phyloP scores from a whole-genome alignment of 176 grass and related monocot genomes.

The Juncus effusus region DNA sequence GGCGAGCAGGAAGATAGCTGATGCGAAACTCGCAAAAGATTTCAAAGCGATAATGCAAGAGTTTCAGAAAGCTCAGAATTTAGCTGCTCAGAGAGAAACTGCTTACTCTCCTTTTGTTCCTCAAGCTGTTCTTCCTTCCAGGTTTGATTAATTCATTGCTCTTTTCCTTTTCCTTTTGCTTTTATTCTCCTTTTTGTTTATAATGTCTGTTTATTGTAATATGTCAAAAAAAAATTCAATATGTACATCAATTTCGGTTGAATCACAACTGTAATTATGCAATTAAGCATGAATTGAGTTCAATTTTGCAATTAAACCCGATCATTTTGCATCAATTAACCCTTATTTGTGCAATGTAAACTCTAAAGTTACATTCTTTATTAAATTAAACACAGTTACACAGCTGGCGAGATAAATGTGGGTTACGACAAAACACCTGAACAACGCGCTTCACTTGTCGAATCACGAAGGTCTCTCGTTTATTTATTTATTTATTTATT shows the following conservation, averaged over 20 bases:
- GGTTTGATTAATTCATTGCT: conserved; percentile 21
- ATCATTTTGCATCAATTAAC: too few relatives aligned
- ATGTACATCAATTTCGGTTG: too few relatives aligned
- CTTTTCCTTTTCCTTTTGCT: too few relatives aligned
- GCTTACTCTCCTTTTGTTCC: conserved; percentile 52
- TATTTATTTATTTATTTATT: background rate
- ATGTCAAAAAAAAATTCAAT: too few relatives aligned
- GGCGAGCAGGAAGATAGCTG: conserved; percentile 72
- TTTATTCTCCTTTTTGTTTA: too few relatives aligned
- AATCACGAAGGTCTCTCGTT: conserved; percentile 56
- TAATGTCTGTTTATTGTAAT: too few relatives aligned
- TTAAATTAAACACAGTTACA: conserved; percentile 47
- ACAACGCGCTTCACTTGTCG: conserved; percentile 46
- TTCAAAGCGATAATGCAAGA: conserved; percentile 73
- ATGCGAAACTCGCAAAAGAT: conserved; percentile 97
- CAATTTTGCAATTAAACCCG: too few relatives aligned
- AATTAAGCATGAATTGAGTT: too few relatives aligned
- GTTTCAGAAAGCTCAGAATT: conserved; percentile 71
- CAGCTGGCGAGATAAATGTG: conserved; percentile 35
- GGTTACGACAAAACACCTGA: conserved; percentile 50
- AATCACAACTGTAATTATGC: too few relatives aligned
- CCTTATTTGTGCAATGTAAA: too few relatives aligned
- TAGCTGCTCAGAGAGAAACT: conserved; percentile 73
- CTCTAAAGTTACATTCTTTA: too few relatives aligned
- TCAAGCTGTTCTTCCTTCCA: conserved; percentile 51